Conservation (phyloP, 805 yeast genomes). For the Kregervanrija pseudodelftensis region DNA sequence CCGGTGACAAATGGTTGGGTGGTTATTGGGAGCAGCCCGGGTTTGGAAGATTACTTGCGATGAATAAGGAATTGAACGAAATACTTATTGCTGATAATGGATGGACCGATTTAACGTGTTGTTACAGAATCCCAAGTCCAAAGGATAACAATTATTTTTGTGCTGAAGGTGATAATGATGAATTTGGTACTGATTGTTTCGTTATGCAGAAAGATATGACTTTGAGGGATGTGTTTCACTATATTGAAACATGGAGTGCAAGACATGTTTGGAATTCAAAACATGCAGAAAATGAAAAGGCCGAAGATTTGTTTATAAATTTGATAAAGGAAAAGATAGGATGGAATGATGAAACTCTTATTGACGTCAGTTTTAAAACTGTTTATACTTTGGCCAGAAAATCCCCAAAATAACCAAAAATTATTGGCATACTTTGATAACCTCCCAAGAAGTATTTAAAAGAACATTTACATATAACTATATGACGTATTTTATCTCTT, state of each 20-base stretch:
- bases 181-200: conserved; percentile 18
- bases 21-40: conserved; percentile 89
- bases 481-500: background rate
- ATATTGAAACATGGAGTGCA: conserved; percentile 66
- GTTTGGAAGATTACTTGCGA: conserved; percentile 41
- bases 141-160: background rate
- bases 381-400: conserved; percentile 34
- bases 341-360: conserved; percentile 35
- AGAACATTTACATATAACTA: background rate
- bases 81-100: conserved; percentile 30
- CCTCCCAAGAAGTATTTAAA: background rate
- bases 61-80: conserved; percentile 34
- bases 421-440: too few species aligned
- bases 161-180: background rate
- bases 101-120: conserved; percentile 25
- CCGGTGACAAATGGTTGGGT: conserved; percentile 41
- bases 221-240: conserved; percentile 40
- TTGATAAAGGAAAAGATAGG: conserved; percentile 36
- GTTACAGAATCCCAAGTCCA: conserved; percentile 22
- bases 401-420: too few species aligned
- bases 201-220: conserved; percentile 33
- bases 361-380: conserved; percentile 43
- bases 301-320: conserved; percentile 28
- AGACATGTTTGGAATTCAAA: conserved; percentile 47
- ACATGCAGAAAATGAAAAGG: conserved; percentile 28